phyloP scores from a whole-genome alignment of 208 protist genomes.

The Histomonas meleagridis region DNA sequence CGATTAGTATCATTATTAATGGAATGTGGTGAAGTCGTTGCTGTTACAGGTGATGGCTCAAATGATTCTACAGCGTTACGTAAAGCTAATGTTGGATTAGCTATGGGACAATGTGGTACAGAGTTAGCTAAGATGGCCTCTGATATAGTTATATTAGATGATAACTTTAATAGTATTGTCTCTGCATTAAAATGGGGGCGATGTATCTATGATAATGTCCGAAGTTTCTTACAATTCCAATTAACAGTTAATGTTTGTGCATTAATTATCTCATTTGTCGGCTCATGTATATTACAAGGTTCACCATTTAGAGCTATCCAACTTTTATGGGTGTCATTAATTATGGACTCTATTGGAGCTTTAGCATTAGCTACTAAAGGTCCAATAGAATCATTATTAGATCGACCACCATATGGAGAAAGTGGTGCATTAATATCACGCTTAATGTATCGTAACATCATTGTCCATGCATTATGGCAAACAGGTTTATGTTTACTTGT shows the following conservation, averaged over 20 bases:
- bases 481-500: background rate
- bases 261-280: slow-evolving; percentile 3
- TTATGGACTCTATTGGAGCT: slow-evolving; percentile 41
- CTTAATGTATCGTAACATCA: background rate
- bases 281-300: background rate
- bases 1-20: slow-evolving; percentile 22
- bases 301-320: slow-evolving; percentile 43
- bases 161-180: slow-evolving; percentile 73
- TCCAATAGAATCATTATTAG: slow-evolving; percentile 37
- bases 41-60: slow-evolving; percentile 65
- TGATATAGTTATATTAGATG: slow-evolving; percentile 64
- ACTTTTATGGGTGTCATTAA: slow-evolving; percentile 43
- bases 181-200: slow-evolving; percentile 81
- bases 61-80: slow-evolving; percentile 85
- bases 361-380: slow-evolving; percentile 34
- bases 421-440: slow-evolving; percentile 11
- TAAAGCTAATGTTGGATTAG: slow-evolving; percentile 51
- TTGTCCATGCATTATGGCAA: background rate
- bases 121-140: slow-evolving; percentile 56
- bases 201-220: slow-evolving; percentile 85
- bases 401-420: slow-evolving; percentile 38
- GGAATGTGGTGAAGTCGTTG: slow-evolving; percentile 31
- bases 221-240: slow-evolving; percentile 89
- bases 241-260: slow-evolving; percentile 12
- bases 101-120: slow-evolving; percentile 64